Base-by-base conservation (phyloP, 768 basidiomycete species). In the Solioccasus polychromus region DNA sequence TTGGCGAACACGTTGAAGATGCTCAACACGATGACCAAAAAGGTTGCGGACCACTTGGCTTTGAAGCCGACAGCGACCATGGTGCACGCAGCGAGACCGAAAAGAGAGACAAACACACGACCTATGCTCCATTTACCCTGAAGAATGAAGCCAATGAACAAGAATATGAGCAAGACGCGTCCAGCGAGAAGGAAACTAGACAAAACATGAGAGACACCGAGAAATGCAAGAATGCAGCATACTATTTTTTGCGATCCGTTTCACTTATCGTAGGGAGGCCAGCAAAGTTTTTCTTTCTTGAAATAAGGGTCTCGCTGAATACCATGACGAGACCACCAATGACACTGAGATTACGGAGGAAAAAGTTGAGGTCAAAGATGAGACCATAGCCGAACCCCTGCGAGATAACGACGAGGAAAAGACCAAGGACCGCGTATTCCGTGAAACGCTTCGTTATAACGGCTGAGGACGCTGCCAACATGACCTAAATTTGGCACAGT, bases 1-100 rank as follows among this genome's bases (percentile, higher is more conserved):
- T 99, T 99, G 68, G 88, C 90, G 59, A 95, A 90, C 26, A 95
- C 92, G 64, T 99, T 99, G 84, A 98, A 97, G 58, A 91, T 67
- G 62, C 88, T 91, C 59, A 99, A 70, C 4, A 93, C 77, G 52
- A 96, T 68, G 48, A 97, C 94, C 50, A 99, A 80, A 82, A 98
- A 98, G 11, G 84, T 81, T 3, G 95, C 95, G 12, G 91, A 92
- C 91, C 93, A 96, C 71, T 97, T 98, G 59, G 96, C 95, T 72
- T 98, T 98, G 83, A 97, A 98, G 35, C 96, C 96, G 50, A 98
- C 78, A 9, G 94, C 96, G 38, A 99, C 94, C 90, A 95, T 97
- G 61, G 80, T 69, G 61, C 96, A 98, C 4, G 94, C 93, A 12
- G 78, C 87, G 35, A 99, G 77, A 44, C 96, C 96, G 48, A 97